Base-by-base conservation (phyloP, 129 eudicot species). In the Tagetes patula region DNA sequence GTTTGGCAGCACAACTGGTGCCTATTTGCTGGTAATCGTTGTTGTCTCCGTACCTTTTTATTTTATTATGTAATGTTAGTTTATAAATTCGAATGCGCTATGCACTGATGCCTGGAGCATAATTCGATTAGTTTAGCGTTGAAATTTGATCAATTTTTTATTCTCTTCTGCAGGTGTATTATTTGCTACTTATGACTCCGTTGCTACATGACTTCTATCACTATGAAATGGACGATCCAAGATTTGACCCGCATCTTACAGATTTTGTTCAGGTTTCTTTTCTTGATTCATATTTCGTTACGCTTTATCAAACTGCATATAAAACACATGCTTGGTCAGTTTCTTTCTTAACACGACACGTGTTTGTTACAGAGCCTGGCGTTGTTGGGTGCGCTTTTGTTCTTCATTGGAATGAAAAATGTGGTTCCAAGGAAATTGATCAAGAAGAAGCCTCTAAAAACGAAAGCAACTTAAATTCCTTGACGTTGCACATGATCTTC, bases 371-470 rank as follows among this genome's bases (percentile, higher is more conserved):
- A 90, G 96, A 42, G 65, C 13, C 38, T 83, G 66, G 95, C 96
- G 14, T 73, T 84, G 5, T 43, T 87, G 6, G 97, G 97, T 3
- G 96, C 97, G 32, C 83, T 91, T 85, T 74, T 91, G 0, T 91
- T 47, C 72, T 88, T 84, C 69, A 54, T 91, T 10, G 97, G 86
- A 50, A 86, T 91, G 96, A 91, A 88, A 88, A 88, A 79, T 77
- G 79, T 82, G 47, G 72, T 81, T 54, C 72, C 80, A 38, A 84
- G 96, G 80, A 86, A 75, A 66, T 81, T 73, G 47, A 20, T 72
- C 27, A 86, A 73, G 88, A 91, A 82, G 81, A 88, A 74, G 82
- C 67, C 70, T 47, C 78, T 72, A 9, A 88, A 85, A 75, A 34
- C 82, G 10, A 86, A 89, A 83, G 73, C 84, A 46, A 84, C 80